Evolutionary conservation across 1,284 basidiomycete species (phyloP).

Genomic region (Cutaneotrichosporon sp.): DNA sequence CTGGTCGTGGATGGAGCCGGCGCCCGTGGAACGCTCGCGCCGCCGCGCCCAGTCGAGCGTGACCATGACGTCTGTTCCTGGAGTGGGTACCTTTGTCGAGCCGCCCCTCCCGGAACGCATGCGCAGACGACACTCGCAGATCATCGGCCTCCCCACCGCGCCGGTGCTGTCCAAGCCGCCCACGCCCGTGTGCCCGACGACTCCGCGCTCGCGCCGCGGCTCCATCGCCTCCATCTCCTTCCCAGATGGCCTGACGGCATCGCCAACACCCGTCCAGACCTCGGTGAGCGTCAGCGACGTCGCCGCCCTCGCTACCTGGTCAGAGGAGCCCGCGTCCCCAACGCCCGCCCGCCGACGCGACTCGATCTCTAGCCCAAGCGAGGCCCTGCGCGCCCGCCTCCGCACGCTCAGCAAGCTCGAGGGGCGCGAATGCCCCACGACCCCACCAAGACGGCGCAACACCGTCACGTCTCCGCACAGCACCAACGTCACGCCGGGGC

Average conservation of each 20-base stretch:
- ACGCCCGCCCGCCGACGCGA: conserved; percentile 3
- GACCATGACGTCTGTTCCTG: conserved; percentile 5
- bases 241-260: not conserved
- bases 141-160: conserved; percentile 1
- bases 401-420: conserved; percentile 18
- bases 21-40: not conserved
- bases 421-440: not conserved
- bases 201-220: conserved; percentile 2
- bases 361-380: conserved; percentile 7
- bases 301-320: conserved; percentile 20
- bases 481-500: conserved; percentile 15
- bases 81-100: conserved; percentile 8
- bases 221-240: not conserved
- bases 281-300: conserved; percentile 23
- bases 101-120: conserved; percentile 8
- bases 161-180: conserved; percentile 3
- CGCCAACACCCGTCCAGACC: conserved; percentile 11
- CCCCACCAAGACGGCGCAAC: conserved; percentile 1
- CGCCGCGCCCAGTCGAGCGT: conserved; percentile 15
- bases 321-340: conserved; percentile 14
- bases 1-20: conserved; percentile 8
- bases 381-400: conserved; percentile 20
- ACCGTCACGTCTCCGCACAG: conserved; percentile 15
- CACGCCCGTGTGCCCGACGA: not conserved
- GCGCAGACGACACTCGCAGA: conserved; percentile 5